A percentile compares a stretch with the other conserved stretches of the same genome.
These are phyloP conservation scores for Boletus reticuloceps DNA, from an alignment of 768 basidiomycete genomes.

Conservation along the genomic window DNA sequence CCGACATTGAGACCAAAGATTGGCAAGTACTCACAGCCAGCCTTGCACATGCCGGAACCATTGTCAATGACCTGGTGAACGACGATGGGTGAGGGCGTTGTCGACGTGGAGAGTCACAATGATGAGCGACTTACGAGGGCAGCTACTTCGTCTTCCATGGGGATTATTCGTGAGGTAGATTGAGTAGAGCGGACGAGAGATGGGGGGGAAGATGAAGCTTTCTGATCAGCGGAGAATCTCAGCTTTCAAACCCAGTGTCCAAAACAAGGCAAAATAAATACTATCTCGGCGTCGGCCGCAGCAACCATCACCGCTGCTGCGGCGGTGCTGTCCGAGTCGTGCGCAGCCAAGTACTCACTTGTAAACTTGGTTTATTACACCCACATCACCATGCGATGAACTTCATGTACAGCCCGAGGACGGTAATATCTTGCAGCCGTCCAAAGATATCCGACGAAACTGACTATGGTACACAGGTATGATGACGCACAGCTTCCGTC, in stretches of 20 bases:
- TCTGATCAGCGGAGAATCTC: slow-evolving; percentile 23
- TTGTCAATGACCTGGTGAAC: slow-evolving; percentile 77
- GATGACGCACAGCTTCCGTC: background rate
- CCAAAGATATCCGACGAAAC: too few relatives aligned
- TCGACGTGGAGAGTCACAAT: background rate
- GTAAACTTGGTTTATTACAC: too few relatives aligned
- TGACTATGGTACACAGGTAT: background rate
- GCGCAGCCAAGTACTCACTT: background rate
- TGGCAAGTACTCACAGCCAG: slow-evolving; percentile 74
- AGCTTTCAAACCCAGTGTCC: slow-evolving; percentile 18
- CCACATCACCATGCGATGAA: too few relatives aligned
- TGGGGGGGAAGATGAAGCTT: slow-evolving; percentile 17
- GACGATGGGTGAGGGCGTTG: background rate
- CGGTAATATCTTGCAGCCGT: too few relatives aligned
- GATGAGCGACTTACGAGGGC: slow-evolving; percentile 40
- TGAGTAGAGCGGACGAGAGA: slow-evolving; percentile 17
- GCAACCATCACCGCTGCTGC: background rate
- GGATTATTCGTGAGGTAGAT: slow-evolving; percentile 22
- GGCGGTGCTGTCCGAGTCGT: background rate
- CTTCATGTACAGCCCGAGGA: too few relatives aligned
- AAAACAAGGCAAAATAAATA: slow-evolving; percentile 22
- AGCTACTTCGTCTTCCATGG: slow-evolving; percentile 68
- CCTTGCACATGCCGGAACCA: slow-evolving; percentile 99
- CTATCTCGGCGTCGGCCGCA: background rate
- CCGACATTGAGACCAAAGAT: slow-evolving; percentile 9